Evolutionary conservation across 2,329 filamentous ascomycete genomes (phyloP).

Genomic region (Seiridium unicorne): DNA sequence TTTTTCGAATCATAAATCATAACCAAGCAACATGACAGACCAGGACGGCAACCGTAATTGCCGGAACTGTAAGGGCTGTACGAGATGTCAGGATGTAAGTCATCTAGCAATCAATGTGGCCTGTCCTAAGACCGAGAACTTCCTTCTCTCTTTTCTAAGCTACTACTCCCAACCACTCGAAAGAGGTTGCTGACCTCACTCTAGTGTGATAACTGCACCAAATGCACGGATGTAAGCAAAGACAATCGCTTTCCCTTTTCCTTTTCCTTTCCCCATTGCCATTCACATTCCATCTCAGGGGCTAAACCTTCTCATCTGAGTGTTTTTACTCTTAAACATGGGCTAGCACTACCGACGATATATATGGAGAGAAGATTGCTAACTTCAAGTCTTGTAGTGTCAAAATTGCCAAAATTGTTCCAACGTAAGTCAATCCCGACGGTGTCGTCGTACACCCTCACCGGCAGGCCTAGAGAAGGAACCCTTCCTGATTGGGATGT

Average conservation of each 20-base stretch:
- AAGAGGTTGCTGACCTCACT: too few species aligned
- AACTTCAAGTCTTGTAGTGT: not conserved
- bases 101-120: not conserved
- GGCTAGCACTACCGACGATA: not conserved
- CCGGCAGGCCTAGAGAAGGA: not conserved
- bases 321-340: not conserved
- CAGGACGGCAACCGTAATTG: not conserved
- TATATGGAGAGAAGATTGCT: not conserved
- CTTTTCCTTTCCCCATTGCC: not conserved
- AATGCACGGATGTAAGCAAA: not conserved
- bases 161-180: too few species aligned
- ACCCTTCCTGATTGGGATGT: not conserved
- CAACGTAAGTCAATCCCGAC: not conserved
- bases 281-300: not conserved
- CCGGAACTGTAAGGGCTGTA: not conserved
- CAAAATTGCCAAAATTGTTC: not conserved
- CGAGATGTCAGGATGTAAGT: not conserved
- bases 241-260: not conserved
- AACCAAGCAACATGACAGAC: not conserved
- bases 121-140: too few species aligned
- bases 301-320: not conserved
- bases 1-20: not conserved
- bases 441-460: not conserved
- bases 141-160: too few species aligned
- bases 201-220: not conserved